Conservation (phyloP, 805 yeast species). For the Hanseniaspora hatyaiensis region DNA sequence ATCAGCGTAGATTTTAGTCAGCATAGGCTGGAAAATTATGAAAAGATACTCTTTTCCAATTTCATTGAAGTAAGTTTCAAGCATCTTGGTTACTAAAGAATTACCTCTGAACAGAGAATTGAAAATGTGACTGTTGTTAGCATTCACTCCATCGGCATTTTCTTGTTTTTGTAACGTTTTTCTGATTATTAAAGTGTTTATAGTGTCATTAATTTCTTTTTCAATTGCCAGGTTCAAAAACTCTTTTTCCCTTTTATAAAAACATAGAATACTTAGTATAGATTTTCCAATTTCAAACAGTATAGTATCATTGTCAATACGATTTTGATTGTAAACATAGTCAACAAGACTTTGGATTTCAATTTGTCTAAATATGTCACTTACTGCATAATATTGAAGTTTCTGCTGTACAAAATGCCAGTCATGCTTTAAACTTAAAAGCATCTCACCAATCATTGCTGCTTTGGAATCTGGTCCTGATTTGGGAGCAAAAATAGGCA, state of each 20-base stretch:
- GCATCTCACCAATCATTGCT: slow-evolving; percentile 2
- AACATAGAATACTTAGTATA: slow-evolving; percentile 50
- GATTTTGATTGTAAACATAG: slow-evolving; percentile 25
- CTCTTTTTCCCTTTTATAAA: slow-evolving; percentile 47
- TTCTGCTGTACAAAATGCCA: slow-evolving; percentile 53
- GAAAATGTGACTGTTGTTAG: slow-evolving; percentile 31
- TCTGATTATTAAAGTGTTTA: slow-evolving; percentile 22
- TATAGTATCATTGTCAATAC: slow-evolving; percentile 21
- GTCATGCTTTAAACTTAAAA: slow-evolving; percentile 17
- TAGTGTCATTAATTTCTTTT: slow-evolving; percentile 41
- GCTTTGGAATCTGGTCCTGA: slow-evolving; percentile 21
- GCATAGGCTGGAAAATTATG: slow-evolving; percentile 58
- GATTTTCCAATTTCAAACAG: slow-evolving; percentile 42
- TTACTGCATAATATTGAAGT: slow-evolving; percentile 18
- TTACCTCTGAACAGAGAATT: slow-evolving; percentile 74
- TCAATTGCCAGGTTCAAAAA: slow-evolving; percentile 67
- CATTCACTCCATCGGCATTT: not conserved
- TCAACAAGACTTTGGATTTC: slow-evolving; percentile 43
- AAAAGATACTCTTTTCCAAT: slow-evolving; percentile 72
- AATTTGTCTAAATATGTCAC: slow-evolving; percentile 39
- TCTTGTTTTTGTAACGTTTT: slow-evolving; percentile 16
- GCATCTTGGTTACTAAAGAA: slow-evolving; percentile 65
- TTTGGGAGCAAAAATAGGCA: not conserved
- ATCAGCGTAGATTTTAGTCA: slow-evolving; percentile 40
- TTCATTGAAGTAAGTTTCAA: slow-evolving; percentile 65